Evolutionary conservation across 495 filamentous ascomycete species (phyloP).

Genomic region (Lophiostoma macrostomum): DNA sequence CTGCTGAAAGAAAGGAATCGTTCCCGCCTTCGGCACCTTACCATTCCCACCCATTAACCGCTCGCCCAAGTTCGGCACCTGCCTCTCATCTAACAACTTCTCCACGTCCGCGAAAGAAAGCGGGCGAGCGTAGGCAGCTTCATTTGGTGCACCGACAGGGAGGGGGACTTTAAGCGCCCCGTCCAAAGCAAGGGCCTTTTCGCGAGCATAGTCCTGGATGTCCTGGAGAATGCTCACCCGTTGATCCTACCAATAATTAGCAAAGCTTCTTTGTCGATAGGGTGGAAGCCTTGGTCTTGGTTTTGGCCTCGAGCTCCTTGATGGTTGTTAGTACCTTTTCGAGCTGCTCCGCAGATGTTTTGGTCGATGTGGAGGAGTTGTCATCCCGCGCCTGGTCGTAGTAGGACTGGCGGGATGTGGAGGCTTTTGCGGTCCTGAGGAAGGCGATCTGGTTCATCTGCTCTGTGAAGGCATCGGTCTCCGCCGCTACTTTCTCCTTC

Average conservation of each 20-base stretch:
- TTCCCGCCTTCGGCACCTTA: background rate
- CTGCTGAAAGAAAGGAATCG: background rate
- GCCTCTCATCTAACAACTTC: too few species aligned
- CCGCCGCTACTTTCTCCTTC: background rate
- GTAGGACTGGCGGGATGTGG: background rate
- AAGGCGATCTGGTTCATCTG: background rate
- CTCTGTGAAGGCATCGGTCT: background rate
- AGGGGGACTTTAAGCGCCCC: too few species aligned
- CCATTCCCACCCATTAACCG: background rate
- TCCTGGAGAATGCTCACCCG: background rate
- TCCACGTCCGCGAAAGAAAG: too few species aligned
- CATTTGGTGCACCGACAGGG: too few species aligned
- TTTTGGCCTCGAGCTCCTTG: background rate
- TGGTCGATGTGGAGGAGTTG: too few species aligned
- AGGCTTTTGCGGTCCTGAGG: background rate
- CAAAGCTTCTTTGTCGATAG: background rate
- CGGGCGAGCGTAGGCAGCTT: too few species aligned
- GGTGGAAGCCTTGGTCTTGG: background rate
- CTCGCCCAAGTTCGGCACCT: background rate
- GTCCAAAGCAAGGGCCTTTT: background rate
- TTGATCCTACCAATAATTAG: background rate
- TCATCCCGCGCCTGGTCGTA: background rate
- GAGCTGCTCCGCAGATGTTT: too few species aligned
- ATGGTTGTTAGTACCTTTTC: background rate
- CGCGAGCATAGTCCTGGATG: background rate